phyloP scores from a whole-genome alignment of 805 yeast genomes.

The Candida schatavii region DNA sequence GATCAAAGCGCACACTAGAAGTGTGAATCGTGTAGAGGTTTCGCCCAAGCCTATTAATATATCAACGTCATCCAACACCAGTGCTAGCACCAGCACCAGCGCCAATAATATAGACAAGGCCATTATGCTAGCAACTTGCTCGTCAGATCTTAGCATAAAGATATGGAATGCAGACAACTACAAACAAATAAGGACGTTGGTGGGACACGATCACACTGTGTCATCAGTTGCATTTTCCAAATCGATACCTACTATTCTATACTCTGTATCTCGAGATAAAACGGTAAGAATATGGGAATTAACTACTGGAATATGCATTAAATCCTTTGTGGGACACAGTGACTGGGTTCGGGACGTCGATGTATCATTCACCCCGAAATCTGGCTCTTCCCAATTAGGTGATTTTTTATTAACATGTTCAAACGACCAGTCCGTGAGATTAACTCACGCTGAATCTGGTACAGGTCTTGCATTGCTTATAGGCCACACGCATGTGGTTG shows the following conservation, averaged over 20 bases:
- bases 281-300: conserved; percentile 66
- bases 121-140: conserved; percentile 40
- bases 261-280: conserved; percentile 64
- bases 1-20: conserved; percentile 73
- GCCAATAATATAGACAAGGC: conserved; percentile 42
- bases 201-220: conserved; percentile 88
- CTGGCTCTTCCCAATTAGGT: conserved; percentile 32
- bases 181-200: conserved; percentile 56
- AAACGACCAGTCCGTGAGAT: conserved; percentile 70
- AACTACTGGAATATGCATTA: conserved; percentile 61
- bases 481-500: conserved; percentile 85
- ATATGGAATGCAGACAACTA: conserved; percentile 64
- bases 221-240: conserved; percentile 57
- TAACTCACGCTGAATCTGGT: conserved; percentile 65
- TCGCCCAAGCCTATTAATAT: conserved; percentile 40
- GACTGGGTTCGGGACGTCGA: conserved; percentile 84
- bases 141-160: conserved; percentile 56
- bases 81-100: conserved; percentile 41
- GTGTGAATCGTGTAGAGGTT: conserved; percentile 57
- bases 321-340: conserved; percentile 72
- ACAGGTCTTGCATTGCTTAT: conserved; percentile 63
- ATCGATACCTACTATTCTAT: conserved; percentile 44
- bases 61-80: conserved; percentile 6
- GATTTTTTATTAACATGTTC: conserved; percentile 70
- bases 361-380: conserved; percentile 16